Evolutionary conservation across 305 asterid species (phyloP).

Genomic region (Fraxinus nigra): DNA sequence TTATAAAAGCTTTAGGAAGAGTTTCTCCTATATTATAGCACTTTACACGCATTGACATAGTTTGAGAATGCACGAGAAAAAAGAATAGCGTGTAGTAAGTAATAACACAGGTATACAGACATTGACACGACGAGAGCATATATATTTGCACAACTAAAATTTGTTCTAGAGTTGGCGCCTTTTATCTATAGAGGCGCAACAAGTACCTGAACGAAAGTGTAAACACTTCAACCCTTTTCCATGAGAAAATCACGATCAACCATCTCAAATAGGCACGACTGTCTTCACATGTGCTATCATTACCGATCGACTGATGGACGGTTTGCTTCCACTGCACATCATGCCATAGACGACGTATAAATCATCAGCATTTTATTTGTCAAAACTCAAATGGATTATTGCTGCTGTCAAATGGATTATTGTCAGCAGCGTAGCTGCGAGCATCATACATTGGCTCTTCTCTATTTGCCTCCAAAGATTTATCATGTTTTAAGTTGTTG

Average conservation of each 20-base stretch:
- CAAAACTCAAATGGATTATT: slow-evolving; percentile 25
- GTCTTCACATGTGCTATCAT: slow-evolving; percentile 30
- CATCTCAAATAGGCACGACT: slow-evolving; percentile 32
- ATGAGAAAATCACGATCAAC: slow-evolving; percentile 35
- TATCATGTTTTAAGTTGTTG: slow-evolving; percentile 19
- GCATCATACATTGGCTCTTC: slow-evolving; percentile 35
- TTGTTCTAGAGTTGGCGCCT: neutral
- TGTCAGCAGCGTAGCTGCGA: slow-evolving; percentile 15
- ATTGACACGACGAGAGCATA: neutral
- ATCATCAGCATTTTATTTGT: slow-evolving; percentile 28
- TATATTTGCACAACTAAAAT: neutral
- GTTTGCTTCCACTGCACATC: slow-evolving; percentile 32
- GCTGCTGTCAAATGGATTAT: slow-evolving; percentile 19
- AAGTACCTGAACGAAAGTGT: slow-evolving; percentile 53
- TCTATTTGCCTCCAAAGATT: slow-evolving; percentile 27
- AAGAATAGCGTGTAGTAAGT: neutral
- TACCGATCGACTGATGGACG: slow-evolving; percentile 24
- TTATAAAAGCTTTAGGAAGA: neutral
- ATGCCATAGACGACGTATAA: slow-evolving; percentile 48
- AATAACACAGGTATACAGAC: neutral
- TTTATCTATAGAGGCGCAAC: neutral
- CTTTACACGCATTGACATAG: neutral
- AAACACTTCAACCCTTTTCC: slow-evolving; percentile 41
- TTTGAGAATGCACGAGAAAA: neutral
- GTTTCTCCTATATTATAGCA: neutral